Evolutionary conservation across 2,329 filamentous ascomycete genomes (phyloP).

Genomic region (Aspergillus costaricaensis): DNA sequence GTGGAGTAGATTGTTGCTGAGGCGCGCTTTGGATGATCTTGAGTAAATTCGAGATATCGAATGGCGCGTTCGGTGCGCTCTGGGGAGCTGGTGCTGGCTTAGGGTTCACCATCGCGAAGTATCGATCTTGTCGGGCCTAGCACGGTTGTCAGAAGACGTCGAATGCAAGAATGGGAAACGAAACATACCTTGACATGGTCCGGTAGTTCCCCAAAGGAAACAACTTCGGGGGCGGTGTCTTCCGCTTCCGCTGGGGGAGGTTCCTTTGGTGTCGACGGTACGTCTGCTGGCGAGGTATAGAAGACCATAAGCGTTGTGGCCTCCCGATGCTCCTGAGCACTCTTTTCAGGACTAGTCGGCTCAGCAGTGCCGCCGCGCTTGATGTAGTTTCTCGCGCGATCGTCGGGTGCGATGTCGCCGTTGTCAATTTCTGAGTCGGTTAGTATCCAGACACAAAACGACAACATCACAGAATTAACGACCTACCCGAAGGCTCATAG

Average conservation of each 20-base stretch:
- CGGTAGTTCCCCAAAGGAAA: conserved; percentile 46
- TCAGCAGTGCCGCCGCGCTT: conserved; percentile 46
- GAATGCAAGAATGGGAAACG: not conserved
- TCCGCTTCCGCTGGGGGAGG: conserved; percentile 42
- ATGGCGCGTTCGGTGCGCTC: conserved; percentile 26
- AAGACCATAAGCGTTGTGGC: conserved; percentile 51
- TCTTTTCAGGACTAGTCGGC: conserved; percentile 44
- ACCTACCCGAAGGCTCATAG: conserved; percentile 35
- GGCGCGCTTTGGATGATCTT: conserved; percentile 42
- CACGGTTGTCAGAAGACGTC: conserved; percentile 13
- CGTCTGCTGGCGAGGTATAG: conserved; percentile 48
- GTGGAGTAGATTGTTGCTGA: conserved; percentile 32
- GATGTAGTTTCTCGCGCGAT: conserved; percentile 41
- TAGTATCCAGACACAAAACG: not conserved
- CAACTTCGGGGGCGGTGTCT: conserved; percentile 37
- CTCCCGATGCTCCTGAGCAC: conserved; percentile 50
- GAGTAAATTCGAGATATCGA: conserved; percentile 46
- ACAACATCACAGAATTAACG: not conserved
- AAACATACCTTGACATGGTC: conserved; percentile 43
- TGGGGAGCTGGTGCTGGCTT: conserved; percentile 29
- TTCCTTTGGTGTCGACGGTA: conserved; percentile 51
- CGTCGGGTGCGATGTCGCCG: conserved; percentile 35
- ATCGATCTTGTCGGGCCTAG: conserved; percentile 45
- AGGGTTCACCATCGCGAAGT: conserved; percentile 40
- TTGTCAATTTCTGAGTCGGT: conserved; percentile 43